Percentiles rank a stretch among this genome's conserved stretches.
Evolutionary conservation across 2,329 filamentous ascomycete species (phyloP).

Genomic region (Colletotrichum gigasporum): DNA sequence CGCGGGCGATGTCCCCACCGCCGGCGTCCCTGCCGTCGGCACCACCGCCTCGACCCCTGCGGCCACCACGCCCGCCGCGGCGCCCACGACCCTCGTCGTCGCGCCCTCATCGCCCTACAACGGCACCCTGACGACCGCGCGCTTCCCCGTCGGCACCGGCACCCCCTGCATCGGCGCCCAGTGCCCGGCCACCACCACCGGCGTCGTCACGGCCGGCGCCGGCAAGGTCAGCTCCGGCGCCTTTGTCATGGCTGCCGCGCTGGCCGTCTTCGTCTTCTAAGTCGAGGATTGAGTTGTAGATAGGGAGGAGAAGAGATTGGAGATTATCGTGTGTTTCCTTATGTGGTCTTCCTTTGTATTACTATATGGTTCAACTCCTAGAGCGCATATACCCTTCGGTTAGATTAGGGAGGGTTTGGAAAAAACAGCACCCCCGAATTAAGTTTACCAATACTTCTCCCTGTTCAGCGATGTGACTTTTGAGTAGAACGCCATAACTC

Average conservation of each 20-base stretch:
- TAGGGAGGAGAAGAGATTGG: not conserved
- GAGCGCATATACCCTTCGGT: conserved; percentile 26
- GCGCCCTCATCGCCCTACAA: conserved; percentile 21
- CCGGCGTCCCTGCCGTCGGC: not conserved
- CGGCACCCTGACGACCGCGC: conserved; percentile 12
- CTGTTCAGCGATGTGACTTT: too few species aligned
- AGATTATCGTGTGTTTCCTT: not conserved
- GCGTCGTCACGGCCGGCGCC: conserved; percentile 18
- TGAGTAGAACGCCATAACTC: too few species aligned
- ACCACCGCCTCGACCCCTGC: conserved; percentile 7
- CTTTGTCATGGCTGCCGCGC: conserved; percentile 1
- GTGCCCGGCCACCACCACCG: conserved; percentile 26
- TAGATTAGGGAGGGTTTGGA: not conserved
- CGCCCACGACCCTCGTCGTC: conserved; percentile 19
- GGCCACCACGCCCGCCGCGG: not conserved
- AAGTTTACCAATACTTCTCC: not conserved
- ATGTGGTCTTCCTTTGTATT: conserved; percentile 5
- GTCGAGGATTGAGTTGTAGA: not conserved
- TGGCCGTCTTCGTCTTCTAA: conserved; percentile 9
- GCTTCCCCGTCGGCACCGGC: conserved; percentile 10
- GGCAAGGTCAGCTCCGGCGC: conserved; percentile 9
- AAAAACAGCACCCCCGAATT: not conserved
- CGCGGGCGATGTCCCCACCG: not conserved
- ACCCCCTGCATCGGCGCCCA: conserved; percentile 17
- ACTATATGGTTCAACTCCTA: not conserved